These are phyloP conservation scores for Apophysomyces trapeziformis DNA, from an alignment of 371 early-diverging fungal genomes.

Conservation along the genomic window DNA sequence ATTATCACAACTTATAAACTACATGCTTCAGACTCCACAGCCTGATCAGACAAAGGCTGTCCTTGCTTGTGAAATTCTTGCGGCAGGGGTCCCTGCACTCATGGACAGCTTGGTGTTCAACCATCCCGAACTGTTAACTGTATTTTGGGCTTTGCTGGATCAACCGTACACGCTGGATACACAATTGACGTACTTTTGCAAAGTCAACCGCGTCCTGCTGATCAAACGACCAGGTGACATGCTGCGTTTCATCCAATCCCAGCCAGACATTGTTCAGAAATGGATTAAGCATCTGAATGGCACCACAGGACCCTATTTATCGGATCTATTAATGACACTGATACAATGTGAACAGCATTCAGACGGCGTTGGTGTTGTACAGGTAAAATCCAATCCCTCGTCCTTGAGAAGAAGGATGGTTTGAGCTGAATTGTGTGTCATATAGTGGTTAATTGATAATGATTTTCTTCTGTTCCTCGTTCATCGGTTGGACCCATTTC, in stretches of 20 bases:
- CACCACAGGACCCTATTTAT: constrained; percentile 18
- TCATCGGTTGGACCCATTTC: constrained; percentile 20
- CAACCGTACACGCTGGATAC: constrained; percentile 20
- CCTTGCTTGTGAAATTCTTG: constrained; percentile 25
- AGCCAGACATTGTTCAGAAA: constrained; percentile 19
- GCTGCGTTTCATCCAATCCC: constrained; percentile 20
- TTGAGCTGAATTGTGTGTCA: neutral
- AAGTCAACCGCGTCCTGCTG: constrained; percentile 23
- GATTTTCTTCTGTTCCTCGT: constrained; percentile 20
- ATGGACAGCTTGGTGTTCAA: constrained; percentile 29
- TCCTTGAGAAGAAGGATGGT: neutral
- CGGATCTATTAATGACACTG: constrained; percentile 23
- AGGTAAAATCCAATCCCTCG: constrained; percentile 2
- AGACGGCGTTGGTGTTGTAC: constrained; percentile 20
- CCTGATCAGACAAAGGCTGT: neutral
- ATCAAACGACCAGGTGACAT: constrained; percentile 25
- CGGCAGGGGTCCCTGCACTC: constrained; percentile 26
- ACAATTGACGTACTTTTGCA: constrained; percentile 26
- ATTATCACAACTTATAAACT: constrained; percentile 27
- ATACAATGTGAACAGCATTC: constrained; percentile 19
- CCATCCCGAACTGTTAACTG: constrained; percentile 25
- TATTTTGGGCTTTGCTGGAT: constrained; percentile 29
- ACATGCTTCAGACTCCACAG: constrained; percentile 17
- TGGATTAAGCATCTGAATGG: constrained; percentile 27
- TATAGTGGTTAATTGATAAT: constrained; percentile 28